These are phyloP conservation scores for Oxytropis ochrocephala DNA, from an alignment of 306 rosid genomes.

Conservation along the genomic window DNA sequence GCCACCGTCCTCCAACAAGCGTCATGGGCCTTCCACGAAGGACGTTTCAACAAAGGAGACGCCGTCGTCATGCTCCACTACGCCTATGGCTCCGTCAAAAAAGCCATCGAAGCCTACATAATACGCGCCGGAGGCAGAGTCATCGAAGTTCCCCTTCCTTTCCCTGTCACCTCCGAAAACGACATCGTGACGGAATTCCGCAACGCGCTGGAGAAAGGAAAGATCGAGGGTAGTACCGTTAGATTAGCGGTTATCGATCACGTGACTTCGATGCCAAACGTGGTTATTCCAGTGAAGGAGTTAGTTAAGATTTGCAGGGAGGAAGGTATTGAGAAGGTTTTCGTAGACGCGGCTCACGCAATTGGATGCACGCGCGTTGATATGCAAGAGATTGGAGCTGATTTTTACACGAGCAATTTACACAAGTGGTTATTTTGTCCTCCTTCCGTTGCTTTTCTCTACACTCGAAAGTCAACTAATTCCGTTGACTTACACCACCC, in stretches of 20 bases:
- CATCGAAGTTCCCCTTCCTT: slow-evolving; percentile 73
- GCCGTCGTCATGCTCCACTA: slow-evolving; percentile 89
- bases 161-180: slow-evolving; percentile 63
- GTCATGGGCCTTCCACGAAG: slow-evolving; percentile 73
- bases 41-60: slow-evolving; percentile 57
- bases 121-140: slow-evolving; percentile 81
- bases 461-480: slow-evolving; percentile 19
- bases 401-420: slow-evolving; percentile 82
- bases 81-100: slow-evolving; percentile 85
- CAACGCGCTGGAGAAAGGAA: slow-evolving; percentile 61
- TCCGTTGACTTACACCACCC: slow-evolving; percentile 73
- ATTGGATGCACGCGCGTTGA: slow-evolving; percentile 80
- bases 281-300: slow-evolving; percentile 70
- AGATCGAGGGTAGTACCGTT: slow-evolving; percentile 51
- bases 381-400: slow-evolving; percentile 88
- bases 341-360: slow-evolving; percentile 88
- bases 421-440: slow-evolving; percentile 98
- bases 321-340: slow-evolving; percentile 85
- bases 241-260: slow-evolving; percentile 91
- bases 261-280: slow-evolving; percentile 88
- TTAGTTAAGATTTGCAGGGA: slow-evolving; percentile 82
- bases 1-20: slow-evolving; percentile 79
- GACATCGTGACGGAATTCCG: slow-evolving; percentile 64
- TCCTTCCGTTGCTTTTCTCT: slow-evolving; percentile 76
- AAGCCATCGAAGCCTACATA: slow-evolving; percentile 87